A percentile compares a stretch with the other conserved stretches of the same genome.
Conservation (phyloP, 345 rosid species). For the Microcos paniculata region DNA sequence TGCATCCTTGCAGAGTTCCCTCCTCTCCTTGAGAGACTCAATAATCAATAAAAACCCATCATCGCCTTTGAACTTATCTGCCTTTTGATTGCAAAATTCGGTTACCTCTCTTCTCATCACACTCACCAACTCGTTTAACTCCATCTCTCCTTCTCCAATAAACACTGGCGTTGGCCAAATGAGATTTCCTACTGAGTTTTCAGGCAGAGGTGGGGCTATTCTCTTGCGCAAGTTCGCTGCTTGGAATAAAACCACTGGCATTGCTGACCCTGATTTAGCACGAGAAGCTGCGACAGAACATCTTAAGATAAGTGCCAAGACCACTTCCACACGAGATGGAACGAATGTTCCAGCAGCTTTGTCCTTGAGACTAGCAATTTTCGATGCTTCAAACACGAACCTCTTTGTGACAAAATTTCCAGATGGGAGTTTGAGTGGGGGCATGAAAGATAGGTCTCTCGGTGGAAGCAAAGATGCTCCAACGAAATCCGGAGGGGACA, state of each 20-base stretch:
- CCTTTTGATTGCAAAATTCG: background rate
- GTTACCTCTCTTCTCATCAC: background rate
- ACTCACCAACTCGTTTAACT: constrained; percentile 2
- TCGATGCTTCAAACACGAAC: background rate
- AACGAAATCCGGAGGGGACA: background rate
- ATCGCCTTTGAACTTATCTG: background rate
- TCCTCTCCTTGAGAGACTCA: background rate
- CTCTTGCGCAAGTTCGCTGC: constrained; percentile 28
- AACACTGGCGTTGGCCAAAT: background rate
- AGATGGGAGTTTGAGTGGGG: background rate
- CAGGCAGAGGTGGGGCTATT: background rate
- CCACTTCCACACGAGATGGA: constrained; percentile 7
- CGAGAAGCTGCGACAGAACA: constrained; percentile 6
- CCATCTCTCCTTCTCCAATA: background rate
- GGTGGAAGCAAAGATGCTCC: background rate
- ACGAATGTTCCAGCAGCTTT: background rate
- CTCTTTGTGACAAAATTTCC: background rate
- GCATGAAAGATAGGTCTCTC: background rate
- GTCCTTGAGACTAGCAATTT: background rate
- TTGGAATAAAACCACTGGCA: constrained; percentile 18
- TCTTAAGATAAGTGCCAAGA: background rate
- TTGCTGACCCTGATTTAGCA: constrained; percentile 9
- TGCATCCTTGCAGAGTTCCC: background rate
- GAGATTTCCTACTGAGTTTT: constrained; percentile 10
- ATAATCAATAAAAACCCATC: background rate